phyloP scores from a whole-genome alignment of 768 basidiomycete genomes.

The Lentinula raphanica region DNA sequence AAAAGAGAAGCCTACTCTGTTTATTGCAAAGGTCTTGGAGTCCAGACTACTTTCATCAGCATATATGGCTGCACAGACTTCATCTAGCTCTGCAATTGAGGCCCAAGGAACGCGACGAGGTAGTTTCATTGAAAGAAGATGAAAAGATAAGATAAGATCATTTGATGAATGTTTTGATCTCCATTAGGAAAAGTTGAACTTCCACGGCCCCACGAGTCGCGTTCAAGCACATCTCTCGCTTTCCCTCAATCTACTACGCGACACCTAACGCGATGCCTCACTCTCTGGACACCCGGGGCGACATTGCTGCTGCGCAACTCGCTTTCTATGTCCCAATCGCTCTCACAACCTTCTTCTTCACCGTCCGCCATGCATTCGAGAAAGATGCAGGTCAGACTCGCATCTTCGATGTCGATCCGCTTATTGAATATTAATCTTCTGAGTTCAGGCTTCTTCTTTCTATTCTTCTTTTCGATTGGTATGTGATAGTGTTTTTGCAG shows the following conservation, averaged over 20 bases:
- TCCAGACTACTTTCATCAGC: slow-evolving; percentile 54
- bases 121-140: slow-evolving; percentile 47
- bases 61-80: slow-evolving; percentile 74
- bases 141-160: not conserved
- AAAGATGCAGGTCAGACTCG: slow-evolving; percentile 32
- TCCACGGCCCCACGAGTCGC: not conserved
- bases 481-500: slow-evolving; percentile 18
- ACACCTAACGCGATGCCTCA: slow-evolving; percentile 13
- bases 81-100: slow-evolving; percentile 61
- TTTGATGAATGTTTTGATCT: too few species aligned
- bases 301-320: slow-evolving; percentile 56
- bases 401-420: not conserved
- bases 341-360: slow-evolving; percentile 37
- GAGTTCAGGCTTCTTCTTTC: slow-evolving; percentile 58
- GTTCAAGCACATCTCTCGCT: not conserved
- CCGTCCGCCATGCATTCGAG: slow-evolving; percentile 50
- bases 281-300: slow-evolving; percentile 33
- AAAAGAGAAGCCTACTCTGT: slow-evolving; percentile 47
- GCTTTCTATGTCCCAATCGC: slow-evolving; percentile 56
- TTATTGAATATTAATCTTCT: not conserved
- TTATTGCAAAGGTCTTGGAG: slow-evolving; percentile 54
- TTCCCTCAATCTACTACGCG: not conserved
- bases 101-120: slow-evolving; percentile 83
- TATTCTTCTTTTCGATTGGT: slow-evolving; percentile 59
- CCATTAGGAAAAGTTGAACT: slow-evolving; percentile 7